Conservation (phyloP, 2,329 filamentous ascomycete genomes). For the Exophiala aquamarina region DNA sequence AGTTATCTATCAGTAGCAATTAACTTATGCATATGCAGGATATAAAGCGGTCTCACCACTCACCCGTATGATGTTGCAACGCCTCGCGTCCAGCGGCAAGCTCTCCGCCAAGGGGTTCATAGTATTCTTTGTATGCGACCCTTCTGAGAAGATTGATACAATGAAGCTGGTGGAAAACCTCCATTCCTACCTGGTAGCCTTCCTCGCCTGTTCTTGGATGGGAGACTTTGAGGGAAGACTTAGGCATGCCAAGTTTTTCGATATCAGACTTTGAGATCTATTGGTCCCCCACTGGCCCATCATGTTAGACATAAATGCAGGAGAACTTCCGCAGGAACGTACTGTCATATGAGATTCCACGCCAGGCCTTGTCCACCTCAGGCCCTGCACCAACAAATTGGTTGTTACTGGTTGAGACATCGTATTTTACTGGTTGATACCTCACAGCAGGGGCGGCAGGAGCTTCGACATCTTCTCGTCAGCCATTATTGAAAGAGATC, state of each 20-base stretch:
- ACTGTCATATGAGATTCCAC: constrained; percentile 52
- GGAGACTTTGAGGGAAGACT: constrained; percentile 54
- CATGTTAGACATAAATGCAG: background rate
- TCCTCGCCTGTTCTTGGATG: constrained; percentile 57
- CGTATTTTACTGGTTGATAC: constrained; percentile 53
- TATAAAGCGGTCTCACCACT: constrained; percentile 36
- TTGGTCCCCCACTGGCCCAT: constrained; percentile 53
- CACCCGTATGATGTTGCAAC: constrained; percentile 49
- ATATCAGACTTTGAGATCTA: constrained; percentile 59
- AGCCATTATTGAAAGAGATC: constrained; percentile 16
- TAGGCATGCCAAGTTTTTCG: constrained; percentile 52
- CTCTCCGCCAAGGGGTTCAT: constrained; percentile 44
- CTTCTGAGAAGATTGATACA: constrained; percentile 52
- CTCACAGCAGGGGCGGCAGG: constrained; percentile 49
- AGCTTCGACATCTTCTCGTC: constrained; percentile 35
- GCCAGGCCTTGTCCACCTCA: constrained; percentile 60
- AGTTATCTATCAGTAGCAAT: constrained; percentile 45
- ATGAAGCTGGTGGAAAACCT: constrained; percentile 59
- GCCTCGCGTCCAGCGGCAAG: constrained; percentile 45
- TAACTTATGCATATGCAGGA: background rate
- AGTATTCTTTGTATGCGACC: constrained; percentile 51
- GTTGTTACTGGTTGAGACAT: constrained; percentile 43
- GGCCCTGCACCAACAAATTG: constrained; percentile 57
- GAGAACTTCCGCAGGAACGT: background rate
- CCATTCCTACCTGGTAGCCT: constrained; percentile 60